phyloP scores from a whole-genome alignment of 768 basidiomycete species.

The Zangia roseola region DNA sequence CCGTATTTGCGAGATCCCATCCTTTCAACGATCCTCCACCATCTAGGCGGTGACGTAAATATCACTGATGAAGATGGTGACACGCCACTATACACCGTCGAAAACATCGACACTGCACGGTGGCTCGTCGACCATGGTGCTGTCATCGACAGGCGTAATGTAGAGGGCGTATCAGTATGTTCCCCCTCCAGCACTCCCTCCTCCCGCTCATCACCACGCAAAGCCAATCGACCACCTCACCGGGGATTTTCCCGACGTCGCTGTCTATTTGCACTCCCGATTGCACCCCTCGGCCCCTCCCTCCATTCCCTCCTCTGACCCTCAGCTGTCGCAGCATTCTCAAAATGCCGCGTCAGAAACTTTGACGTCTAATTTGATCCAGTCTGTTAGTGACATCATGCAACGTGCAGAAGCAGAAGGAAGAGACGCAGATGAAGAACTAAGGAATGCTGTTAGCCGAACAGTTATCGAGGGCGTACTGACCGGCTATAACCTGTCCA shows the following conservation, averaged over 20 bases:
- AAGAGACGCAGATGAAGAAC: conserved; percentile 63
- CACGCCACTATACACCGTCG: conserved; percentile 89
- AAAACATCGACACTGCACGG: conserved; percentile 72
- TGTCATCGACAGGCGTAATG: conserved; percentile 55
- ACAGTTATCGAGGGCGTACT: conserved; percentile 67
- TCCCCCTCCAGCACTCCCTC: conserved; percentile 7
- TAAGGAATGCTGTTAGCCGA: conserved; percentile 56
- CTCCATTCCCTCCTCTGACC: conserved; percentile 7
- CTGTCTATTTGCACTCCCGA: conserved; percentile 54
- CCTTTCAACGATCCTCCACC: background rate
- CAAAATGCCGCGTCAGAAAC: conserved; percentile 69
- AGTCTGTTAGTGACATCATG: conserved; percentile 67
- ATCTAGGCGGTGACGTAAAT: conserved; percentile 81
- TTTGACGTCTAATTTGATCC: conserved; percentile 66
- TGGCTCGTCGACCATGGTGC: conserved; percentile 83
- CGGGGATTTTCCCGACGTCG: conserved; percentile 70
- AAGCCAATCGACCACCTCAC: conserved; percentile 65
- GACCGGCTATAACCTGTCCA: conserved; percentile 56
- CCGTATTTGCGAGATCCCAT: background rate
- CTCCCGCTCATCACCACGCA: conserved; percentile 5
- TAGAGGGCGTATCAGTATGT: conserved; percentile 74
- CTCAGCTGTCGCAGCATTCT: conserved; percentile 58
- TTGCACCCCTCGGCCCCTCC: conserved; percentile 15
- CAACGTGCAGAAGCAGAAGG: conserved; percentile 54
- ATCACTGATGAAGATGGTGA: conserved; percentile 84